Conservation (phyloP, 805 yeast genomes). For the Candida boleticola region DNA sequence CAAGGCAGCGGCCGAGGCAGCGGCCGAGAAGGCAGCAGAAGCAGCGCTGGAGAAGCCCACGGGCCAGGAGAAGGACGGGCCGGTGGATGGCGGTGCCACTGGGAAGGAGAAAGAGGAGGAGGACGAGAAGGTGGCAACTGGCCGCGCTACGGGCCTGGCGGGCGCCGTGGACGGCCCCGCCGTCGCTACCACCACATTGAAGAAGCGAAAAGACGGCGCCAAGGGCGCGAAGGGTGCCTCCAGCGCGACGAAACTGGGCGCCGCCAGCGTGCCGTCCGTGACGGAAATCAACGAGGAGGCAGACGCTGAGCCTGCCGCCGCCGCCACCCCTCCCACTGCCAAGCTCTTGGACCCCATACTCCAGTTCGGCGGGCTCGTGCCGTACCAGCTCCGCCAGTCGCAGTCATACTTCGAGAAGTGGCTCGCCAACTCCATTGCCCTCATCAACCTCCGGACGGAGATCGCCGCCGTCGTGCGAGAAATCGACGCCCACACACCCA, state of each 20-base stretch:
- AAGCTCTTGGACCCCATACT: constrained; percentile 30
- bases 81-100: background rate
- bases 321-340: background rate
- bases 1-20: no score
- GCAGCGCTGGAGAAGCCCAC: constrained; percentile 3
- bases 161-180: background rate
- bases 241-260: background rate
- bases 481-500: constrained; percentile 10
- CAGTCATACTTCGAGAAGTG: constrained; percentile 37
- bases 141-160: background rate
- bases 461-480: constrained; percentile 18
- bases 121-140: constrained; percentile 3
- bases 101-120: constrained; percentile 3
- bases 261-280: background rate
- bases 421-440: constrained; percentile 20
- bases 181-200: constrained; percentile 4
- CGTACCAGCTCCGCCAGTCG: constrained; percentile 36
- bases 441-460: constrained; percentile 18
- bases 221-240: background rate
- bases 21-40: no score
- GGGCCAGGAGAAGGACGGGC: background rate
- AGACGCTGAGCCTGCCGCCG: background rate
- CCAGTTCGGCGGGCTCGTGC: constrained; percentile 51
- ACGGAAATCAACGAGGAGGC: background rate
- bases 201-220: constrained; percentile 8